A percentile compares a stretch with the other conserved stretches of the same genome.
These are phyloP conservation scores for Mortierella sp. DNA, from an alignment of 371 early-diverging fungal species.

Conservation along the genomic window DNA sequence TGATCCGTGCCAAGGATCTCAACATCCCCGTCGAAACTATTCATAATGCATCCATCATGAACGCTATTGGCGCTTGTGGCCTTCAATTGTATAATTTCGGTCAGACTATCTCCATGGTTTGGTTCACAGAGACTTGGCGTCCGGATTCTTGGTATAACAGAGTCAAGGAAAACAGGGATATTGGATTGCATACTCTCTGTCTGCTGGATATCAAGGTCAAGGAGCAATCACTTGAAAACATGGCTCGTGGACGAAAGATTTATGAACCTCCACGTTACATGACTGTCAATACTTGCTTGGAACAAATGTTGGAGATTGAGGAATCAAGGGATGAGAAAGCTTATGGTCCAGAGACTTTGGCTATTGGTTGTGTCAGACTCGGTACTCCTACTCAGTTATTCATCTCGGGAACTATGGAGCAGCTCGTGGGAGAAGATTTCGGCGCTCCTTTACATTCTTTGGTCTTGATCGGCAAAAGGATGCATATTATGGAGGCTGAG, in stretches of 20 bases:
- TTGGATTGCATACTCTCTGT: conserved; percentile 97
- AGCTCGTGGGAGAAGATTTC: conserved; percentile 87
- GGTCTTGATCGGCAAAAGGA: conserved; percentile 88
- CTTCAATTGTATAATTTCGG: conserved; percentile 99
- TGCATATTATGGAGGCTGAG: conserved; percentile 97
- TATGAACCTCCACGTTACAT: conserved; percentile 99
- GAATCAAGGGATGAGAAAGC: conserved; percentile 77
- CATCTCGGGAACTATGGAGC: conserved; percentile 89
- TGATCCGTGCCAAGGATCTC: conserved; percentile 93
- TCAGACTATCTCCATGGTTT: conserved; percentile 98
- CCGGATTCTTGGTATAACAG: conserved; percentile 98
- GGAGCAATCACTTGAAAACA: conserved; percentile 96
- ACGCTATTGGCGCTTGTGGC: conserved; percentile 98
- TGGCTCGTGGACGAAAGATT: conserved; percentile 91
- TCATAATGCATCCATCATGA: conserved; percentile 99
- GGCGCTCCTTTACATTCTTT: conserved; percentile 98
- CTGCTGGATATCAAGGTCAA: conserved; percentile 99
- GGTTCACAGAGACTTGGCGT: conserved; percentile 96
- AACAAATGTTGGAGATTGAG: conserved; percentile 95
- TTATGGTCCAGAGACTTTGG: conserved; percentile 85
- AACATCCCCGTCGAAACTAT: conserved; percentile 89
- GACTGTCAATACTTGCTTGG: conserved; percentile 95
- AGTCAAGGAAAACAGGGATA: conserved; percentile 87
- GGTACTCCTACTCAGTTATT: conserved; percentile 88
- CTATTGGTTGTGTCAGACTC: conserved; percentile 95